Percentiles rank a stretch among this genome's conserved stretches.
Evolutionary conservation across 257 asterid genomes (phyloP).

Genomic region (Linaria vulgaris): DNA sequence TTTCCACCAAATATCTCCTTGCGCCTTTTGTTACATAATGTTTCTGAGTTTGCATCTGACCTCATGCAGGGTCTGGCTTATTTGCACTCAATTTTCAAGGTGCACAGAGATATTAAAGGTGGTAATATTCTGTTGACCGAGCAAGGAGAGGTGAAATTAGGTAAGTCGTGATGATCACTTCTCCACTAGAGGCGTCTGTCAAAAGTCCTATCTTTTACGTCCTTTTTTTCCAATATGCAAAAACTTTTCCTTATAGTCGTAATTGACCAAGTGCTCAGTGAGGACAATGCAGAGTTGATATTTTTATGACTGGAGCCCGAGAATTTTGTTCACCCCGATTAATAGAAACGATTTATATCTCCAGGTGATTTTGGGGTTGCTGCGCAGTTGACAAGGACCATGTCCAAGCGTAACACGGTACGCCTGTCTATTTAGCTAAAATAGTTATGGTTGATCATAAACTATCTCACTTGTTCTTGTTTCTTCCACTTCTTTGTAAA

Average conservation of each 20-base stretch:
- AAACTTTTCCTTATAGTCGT: constrained; percentile 22
- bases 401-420: constrained; percentile 99
- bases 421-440: constrained; percentile 17
- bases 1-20: constrained; percentile 22
- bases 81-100: constrained; percentile 97
- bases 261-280: constrained; percentile 17
- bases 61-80: constrained; percentile 81
- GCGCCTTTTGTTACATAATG: too few species aligned
- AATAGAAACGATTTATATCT: constrained; percentile 24
- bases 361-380: constrained; percentile 99
- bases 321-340: constrained; percentile 6
- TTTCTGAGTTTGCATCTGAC: constrained; percentile 16
- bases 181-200: constrained; percentile 20
- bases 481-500: constrained; percentile 19
- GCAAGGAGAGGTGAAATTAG: constrained; percentile 98
- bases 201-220: neutral
- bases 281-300: constrained; percentile 12
- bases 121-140: constrained; percentile 93
- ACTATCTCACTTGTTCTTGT: constrained; percentile 8
- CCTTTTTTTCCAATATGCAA: constrained; percentile 18
- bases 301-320: constrained; percentile 15
- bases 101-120: constrained; percentile 98
- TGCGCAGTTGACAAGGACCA: constrained; percentile 96
- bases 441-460: constrained; percentile 16
- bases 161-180: constrained; percentile 48